Evolutionary conservation across 805 yeast species (phyloP), one percentile per base, ranked within the genome.

Genomic region (Metschnikowia santaceciliae): DNA sequence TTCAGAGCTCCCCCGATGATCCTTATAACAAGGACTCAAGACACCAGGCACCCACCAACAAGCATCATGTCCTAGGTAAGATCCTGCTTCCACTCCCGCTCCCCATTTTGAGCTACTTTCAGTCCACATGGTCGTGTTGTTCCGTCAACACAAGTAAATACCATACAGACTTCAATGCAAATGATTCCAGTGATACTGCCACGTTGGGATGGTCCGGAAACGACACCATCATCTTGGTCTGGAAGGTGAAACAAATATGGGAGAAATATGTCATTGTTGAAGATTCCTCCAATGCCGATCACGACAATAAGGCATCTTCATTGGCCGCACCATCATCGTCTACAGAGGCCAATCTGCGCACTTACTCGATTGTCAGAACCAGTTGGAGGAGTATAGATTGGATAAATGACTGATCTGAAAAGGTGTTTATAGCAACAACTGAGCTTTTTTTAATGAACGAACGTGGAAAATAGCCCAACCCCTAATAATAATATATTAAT

Each of bases 91-190:
- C 89, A 46, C 78, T 83, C 51, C 74, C 89, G 46, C 78, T 82
- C 51, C 88, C 90, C 20, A 60, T 73, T 37, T 76, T 75, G 15
- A 75, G 77, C 44, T 90, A 90, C 64, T 87, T 91, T 67, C 81
- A 85, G 47, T 84, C 92, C 1, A 85, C 87, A 14, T 91, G 97
- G 97, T 84, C 94, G 38, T 88, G 86, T 70, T 88, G 89, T 47
- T 86, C 92, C 0, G 74, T 81, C 14, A 85, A 88, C 59, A 76
- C 80, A 17, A 70, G 69, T 49, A 68, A 71, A 46, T 72, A 71
- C 50, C 76, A 70, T 49, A 37, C 57, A 3, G 55, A 68, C 22
- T 44, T 46, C 33, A 42, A 52, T 17, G 39, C 54, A 47, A 22
- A 62, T 46, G 70, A 66, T 42, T 54, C 50, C 42, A 46, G 49